These are phyloP conservation scores for Cladosporium austrohemisphaericum DNA, from an alignment of 2,329 filamentous ascomycete species.

Conservation along the genomic window DNA sequence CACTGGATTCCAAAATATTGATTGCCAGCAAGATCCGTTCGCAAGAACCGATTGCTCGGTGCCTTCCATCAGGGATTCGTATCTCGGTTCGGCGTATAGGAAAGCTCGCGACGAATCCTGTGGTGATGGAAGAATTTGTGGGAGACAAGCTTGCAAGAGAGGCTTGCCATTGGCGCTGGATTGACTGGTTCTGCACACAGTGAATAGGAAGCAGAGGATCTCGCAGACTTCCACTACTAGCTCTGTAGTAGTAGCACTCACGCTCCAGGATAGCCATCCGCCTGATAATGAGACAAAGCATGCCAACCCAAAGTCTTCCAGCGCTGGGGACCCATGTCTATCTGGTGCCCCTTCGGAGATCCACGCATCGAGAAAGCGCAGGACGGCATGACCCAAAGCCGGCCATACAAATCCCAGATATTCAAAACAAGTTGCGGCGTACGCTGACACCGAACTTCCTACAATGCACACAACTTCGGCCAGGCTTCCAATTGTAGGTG, in stretches of 20 bases:
- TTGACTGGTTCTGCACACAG: neutral
- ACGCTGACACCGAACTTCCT: neutral
- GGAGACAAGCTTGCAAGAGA: no score
- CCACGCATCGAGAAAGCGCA: neutral
- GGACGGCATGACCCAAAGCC: neutral
- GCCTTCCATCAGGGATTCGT: no score
- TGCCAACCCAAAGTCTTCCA: no score
- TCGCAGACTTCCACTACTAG: neutral
- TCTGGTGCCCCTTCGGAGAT: neutral
- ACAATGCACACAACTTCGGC: neutral
- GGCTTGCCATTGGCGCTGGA: no score
- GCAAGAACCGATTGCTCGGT: no score
- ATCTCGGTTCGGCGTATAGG: no score
- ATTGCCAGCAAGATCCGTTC: neutral
- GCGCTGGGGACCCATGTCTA: neutral
- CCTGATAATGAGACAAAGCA: no score
- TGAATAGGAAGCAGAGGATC: neutral
- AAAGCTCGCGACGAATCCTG: no score
- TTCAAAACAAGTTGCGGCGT: neutral
- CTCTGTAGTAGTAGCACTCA: neutral
- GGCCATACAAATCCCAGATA: neutral
- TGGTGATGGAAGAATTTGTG: no score
- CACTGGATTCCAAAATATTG: neutral
- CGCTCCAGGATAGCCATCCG: neutral
- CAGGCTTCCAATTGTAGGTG: neutral